phyloP scores from a whole-genome alignment of 2,329 filamentous ascomycete species.

The Emericellopsis atlantica region DNA sequence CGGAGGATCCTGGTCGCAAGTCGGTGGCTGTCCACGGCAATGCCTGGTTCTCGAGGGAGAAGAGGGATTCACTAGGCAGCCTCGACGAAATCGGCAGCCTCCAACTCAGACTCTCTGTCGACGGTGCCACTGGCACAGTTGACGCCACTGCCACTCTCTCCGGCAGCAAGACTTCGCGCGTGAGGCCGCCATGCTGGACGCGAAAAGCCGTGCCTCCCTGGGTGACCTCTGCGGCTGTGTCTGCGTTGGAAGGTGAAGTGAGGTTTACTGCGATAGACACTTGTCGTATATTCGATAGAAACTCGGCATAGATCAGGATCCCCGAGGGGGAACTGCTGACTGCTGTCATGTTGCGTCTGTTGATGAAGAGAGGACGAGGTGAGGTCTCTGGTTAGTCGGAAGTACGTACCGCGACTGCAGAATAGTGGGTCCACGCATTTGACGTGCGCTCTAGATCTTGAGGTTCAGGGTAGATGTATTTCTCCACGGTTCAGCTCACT shows the following conservation, averaged over 20 bases:
- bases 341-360: not conserved
- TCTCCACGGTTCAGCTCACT: too few relatives aligned
- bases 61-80: constrained; percentile 10
- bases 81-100: constrained; percentile 30
- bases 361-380: not conserved
- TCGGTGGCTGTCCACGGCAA: constrained; percentile 45
- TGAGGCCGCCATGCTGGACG: constrained; percentile 31
- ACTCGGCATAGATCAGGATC: constrained; percentile 47
- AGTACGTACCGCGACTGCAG: not conserved
- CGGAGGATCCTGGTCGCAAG: constrained; percentile 22
- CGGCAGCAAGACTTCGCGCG: constrained; percentile 26
- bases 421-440: too few relatives aligned
- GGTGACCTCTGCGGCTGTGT: constrained; percentile 30
- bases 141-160: constrained; percentile 20
- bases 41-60: constrained; percentile 21
- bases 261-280: constrained; percentile 45
- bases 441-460: too few relatives aligned
- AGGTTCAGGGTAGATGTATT: too few relatives aligned
- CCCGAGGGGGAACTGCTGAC: not conserved
- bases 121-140: constrained; percentile 23
- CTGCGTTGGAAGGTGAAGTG: constrained; percentile 24
- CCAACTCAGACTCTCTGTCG: constrained; percentile 32
- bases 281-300: constrained; percentile 51
- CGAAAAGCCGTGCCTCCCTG: constrained; percentile 30
- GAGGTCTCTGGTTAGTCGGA: not conserved